Base-by-base conservation (phyloP, 2,329 filamentous ascomycete genomes). In the Aspergillus sp. region DNA sequence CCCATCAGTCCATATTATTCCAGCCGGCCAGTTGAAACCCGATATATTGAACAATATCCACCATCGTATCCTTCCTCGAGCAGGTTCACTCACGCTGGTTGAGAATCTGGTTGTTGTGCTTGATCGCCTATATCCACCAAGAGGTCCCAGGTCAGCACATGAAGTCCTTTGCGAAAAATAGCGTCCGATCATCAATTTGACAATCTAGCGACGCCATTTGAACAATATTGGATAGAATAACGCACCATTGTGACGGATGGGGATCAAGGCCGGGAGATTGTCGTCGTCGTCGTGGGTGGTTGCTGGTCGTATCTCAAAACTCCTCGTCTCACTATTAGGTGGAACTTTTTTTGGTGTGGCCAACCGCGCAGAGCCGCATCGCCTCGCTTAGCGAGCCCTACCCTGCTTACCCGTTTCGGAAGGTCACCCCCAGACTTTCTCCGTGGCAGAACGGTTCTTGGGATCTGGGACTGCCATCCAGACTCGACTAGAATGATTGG, bases 21-120 rank as follows among this genome's bases (percentile, higher is more conserved):
- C 58, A 65, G 66, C 64, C 51, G 55, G 60, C 52, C 57, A 41
- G 50, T 60, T 59, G 71, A 61, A 32, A 13, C 41, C 41, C 17
- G 17, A 23, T 36, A 36, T 36, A 36, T 36, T 36, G 5, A 36
- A 15, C 5, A 30, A 21, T 19, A 15, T 8, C 39, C 53, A 55
- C 36, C n/a, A 30, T 36, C 25, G 17, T 13, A 36, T 36, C 13
- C 19, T 47, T 7, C 11, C 13, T 44, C 50, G 50, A 23, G n/a
- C 32, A 36, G 30, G 50, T 55, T 55, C 53, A 79, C 89, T 85
- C 84, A 92, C 90, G 93, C 88, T 96, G 96, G 88, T 94, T 90
- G 81, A 90, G 90, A 83, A 97, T 90, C 86, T 94, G 90, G 87
- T 97, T 92, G 86, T 98, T 98, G 90, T 97, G 92, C 89, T 96